Evolutionary conservation across 192 early-diverging fungal genomes (phyloP).

Genomic region (Coemansia sp.): DNA sequence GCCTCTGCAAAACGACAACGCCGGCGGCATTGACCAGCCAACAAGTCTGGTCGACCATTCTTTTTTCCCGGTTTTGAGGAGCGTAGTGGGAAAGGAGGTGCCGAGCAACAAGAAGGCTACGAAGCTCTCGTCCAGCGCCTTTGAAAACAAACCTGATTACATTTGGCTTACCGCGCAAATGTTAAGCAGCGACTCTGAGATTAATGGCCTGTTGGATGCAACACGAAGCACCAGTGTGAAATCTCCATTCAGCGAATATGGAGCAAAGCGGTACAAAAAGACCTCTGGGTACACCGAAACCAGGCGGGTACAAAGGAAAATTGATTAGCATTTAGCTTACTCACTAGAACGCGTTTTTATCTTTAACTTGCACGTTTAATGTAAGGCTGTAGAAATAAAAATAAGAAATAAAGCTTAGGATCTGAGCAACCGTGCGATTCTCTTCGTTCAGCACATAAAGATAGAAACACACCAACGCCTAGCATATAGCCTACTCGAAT

Average conservation of each 20-base stretch:
- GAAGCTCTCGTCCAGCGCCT: not conserved
- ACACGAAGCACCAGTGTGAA: not conserved
- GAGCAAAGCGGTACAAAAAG: not conserved
- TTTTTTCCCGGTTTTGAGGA: constrained; percentile 3
- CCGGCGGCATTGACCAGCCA: not conserved
- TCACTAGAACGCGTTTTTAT: too few species aligned
- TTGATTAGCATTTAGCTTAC: not conserved
- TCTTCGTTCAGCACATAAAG: not conserved
- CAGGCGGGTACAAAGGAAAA: not conserved
- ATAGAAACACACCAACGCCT: not conserved
- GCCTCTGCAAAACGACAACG: not conserved
- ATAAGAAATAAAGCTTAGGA: too few species aligned
- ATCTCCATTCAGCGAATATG: not conserved
- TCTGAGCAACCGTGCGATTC: too few species aligned
- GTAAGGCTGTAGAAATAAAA: too few species aligned
- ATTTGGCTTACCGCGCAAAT: constrained; percentile 43
- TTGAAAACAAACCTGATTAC: constrained; percentile 14
- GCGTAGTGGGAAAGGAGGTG: not conserved
- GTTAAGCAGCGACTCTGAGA: constrained; percentile 12
- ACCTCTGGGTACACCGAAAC: not conserved
- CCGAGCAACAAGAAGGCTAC: not conserved
- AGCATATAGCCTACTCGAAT: constrained; percentile 20
- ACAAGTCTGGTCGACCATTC: constrained; percentile 20
- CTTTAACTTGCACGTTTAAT: not conserved
- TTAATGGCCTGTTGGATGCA: constrained; percentile 8